Base-by-base conservation (phyloP, 202 grass and related monocot species). In the Cymbopogon flexuosus region DNA sequence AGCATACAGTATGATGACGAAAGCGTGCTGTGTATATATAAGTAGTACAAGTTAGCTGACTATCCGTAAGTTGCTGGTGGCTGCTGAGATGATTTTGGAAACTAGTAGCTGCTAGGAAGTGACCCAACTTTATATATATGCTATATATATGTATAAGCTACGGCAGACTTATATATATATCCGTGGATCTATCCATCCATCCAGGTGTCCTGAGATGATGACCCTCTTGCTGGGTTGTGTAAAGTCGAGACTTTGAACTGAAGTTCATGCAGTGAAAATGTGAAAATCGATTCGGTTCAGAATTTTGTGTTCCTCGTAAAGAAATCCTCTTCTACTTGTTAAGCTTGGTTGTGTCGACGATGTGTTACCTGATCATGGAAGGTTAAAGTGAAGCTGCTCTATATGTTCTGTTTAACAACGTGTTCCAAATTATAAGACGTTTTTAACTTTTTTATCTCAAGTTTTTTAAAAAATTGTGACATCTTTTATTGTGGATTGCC, bases 141-240 rank as follows among this genome's bases (percentile, higher is more conserved):
- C 29, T 75, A 39, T 43, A 68, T 41, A 67, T 80, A 59, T 77
- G 19, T 84, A 79, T 35, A 89, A 81, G 57, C 36, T 34, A 66
- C 15, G 23, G 23, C 10, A 13, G 58, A 83, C 45, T n/a, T n/a
- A n/a, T n/a, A 83, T 83, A 74, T 68, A 71, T 62, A 35, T 5
- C 15, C 33, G 10, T 37, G 30, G 30, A 76, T 37, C 58, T 42
- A 43, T 72, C 58, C 58, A 42, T 71, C 80, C 81, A 81, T 84
- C 81, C 81, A 88, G 72, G 58, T 81, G 72, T 59, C 58, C 66
- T 89, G 83, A 73, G 83, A 89, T 85, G 87, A 82, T 30, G 62
- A 39, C 87, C 61, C 73, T 54, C 16, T 15, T 68, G 24, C 76
- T 70, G 83, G 73, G 16, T 67, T 73, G 27, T 82, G 83, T 81